These are phyloP conservation scores for Zea luxurians DNA, from an alignment of 176 grass and related monocot species.

Conservation along the genomic window DNA sequence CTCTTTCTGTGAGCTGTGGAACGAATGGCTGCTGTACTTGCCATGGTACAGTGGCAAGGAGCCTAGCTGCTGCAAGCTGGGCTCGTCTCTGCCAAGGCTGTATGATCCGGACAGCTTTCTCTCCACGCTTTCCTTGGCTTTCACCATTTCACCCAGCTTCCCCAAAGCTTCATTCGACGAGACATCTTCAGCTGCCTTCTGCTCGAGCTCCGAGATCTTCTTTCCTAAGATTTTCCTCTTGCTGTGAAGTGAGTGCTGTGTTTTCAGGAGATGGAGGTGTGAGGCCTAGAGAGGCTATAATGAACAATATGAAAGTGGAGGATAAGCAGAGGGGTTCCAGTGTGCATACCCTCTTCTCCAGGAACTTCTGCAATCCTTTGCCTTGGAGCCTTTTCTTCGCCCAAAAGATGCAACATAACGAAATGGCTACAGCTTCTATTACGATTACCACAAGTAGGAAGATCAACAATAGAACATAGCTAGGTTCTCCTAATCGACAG, in stretches of 20 bases:
- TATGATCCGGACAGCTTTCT: constrained; percentile 61
- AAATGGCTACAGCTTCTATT: constrained; percentile 43
- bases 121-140: constrained; percentile 65
- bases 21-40: constrained; percentile 71
- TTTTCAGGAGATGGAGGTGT: constrained; percentile 31
- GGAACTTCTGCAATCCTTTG: constrained; percentile 61
- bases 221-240: constrained; percentile 61
- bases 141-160: constrained; percentile 66
- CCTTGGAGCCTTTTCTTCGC: constrained; percentile 72
- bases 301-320: constrained; percentile 1
- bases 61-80: constrained; percentile 26
- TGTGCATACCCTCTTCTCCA: constrained; percentile 66
- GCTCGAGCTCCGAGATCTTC: constrained; percentile 68
- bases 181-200: constrained; percentile 49
- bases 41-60: constrained; percentile 64
- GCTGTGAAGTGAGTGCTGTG: constrained; percentile 59
- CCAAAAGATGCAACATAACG: constrained; percentile 78
- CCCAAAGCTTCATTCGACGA: constrained; percentile 51
- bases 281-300: neutral
- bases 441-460: constrained; percentile 54
- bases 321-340: neutral
- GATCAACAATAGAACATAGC: constrained; percentile 46
- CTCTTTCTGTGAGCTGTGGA: constrained; percentile 51
- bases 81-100: constrained; percentile 59
- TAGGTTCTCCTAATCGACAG: constrained; percentile 38